Conservation (phyloP, 192 early-diverging fungal genomes). For the Entomortierella lignicola region DNA sequence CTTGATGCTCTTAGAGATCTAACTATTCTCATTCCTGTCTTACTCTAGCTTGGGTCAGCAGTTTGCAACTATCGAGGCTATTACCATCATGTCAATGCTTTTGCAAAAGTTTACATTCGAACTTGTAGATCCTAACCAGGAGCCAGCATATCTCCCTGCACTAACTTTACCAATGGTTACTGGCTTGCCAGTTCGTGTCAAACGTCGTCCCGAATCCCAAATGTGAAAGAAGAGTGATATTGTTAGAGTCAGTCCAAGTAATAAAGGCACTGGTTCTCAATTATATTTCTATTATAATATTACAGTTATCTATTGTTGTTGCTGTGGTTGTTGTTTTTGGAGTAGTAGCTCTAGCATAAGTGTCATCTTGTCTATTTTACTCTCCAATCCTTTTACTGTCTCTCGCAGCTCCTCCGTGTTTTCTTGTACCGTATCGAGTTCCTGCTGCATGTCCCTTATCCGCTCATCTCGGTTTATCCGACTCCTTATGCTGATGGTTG, state of each 20-base stretch:
- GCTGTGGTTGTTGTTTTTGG: conserved; percentile 1
- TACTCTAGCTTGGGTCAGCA: conserved; percentile 51
- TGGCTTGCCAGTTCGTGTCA: conserved; percentile 43
- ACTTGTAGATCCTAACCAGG: conserved; percentile 31
- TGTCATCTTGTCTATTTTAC: conserved; percentile 7
- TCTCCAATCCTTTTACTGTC: conserved; percentile 8
- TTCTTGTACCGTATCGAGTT: not conserved
- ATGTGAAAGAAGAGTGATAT: not conserved
- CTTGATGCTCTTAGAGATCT: too few relatives aligned
- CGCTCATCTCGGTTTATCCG: conserved; percentile 1
- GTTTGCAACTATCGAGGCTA: conserved; percentile 54
- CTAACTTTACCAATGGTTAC: conserved; percentile 47
- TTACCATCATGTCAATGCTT: conserved; percentile 34
- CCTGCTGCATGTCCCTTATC: not conserved
- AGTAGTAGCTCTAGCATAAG: conserved; percentile 6
- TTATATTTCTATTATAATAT: not conserved
- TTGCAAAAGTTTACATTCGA: conserved; percentile 52
- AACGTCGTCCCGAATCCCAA: not conserved
- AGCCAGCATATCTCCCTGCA: conserved; percentile 17
- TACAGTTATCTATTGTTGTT: not conserved
- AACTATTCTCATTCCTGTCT: not conserved
- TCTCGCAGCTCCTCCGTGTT: conserved; percentile 1
- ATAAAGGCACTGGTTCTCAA: not conserved
- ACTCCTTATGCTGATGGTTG: not conserved
- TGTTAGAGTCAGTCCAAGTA: not conserved